A percentile compares a stretch with the other conserved stretches of the same genome.
Conservation (phyloP, 2,329 filamentous ascomycete genomes). For the Neurospora sp. region DNA sequence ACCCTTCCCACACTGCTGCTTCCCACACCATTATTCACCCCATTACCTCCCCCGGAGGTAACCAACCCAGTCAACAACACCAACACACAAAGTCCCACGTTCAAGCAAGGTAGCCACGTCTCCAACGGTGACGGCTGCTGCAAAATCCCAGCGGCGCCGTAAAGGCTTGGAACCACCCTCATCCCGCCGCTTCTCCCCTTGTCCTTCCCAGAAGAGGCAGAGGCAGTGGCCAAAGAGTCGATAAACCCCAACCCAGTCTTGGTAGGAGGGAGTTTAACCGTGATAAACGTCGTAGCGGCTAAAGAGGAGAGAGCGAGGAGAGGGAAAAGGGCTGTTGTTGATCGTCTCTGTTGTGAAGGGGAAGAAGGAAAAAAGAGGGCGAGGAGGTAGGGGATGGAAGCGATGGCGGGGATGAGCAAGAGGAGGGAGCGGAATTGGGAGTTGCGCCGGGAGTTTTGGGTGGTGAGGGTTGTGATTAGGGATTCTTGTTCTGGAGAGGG, state of each 20-base stretch:
- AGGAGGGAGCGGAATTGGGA: conserved; percentile 48
- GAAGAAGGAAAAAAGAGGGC: conserved; percentile 28
- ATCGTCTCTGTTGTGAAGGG: conserved; percentile 20
- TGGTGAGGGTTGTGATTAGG: conserved; percentile 46
- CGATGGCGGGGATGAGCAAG: conserved; percentile 48
- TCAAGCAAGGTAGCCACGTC: conserved; percentile 50
- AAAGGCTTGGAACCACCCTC: conserved; percentile 7
- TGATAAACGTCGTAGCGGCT: conserved; percentile 49
- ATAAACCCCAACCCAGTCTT: conserved; percentile 42
- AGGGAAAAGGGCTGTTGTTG: conserved; percentile 32
- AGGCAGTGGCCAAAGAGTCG: conserved; percentile 29
- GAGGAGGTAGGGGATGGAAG: conserved; percentile 45
- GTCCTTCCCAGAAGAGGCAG: conserved; percentile 16
- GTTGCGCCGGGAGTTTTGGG: conserved; percentile 48
- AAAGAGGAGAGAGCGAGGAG: conserved; percentile 56
- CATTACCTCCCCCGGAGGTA: background rate
- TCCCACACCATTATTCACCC: conserved; percentile 4
- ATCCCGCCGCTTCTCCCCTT: background rate
- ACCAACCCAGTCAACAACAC: conserved; percentile 37
- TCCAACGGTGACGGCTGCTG: conserved; percentile 35
- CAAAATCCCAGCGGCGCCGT: background rate
- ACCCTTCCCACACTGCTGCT: conserved; percentile 26
- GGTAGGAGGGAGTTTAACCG: conserved; percentile 45
- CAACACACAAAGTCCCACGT: conserved; percentile 45
- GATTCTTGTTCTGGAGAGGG: conserved; percentile 49